Conservation (phyloP, 305 asterid genomes). For the Ilex paraguariensis region DNA sequence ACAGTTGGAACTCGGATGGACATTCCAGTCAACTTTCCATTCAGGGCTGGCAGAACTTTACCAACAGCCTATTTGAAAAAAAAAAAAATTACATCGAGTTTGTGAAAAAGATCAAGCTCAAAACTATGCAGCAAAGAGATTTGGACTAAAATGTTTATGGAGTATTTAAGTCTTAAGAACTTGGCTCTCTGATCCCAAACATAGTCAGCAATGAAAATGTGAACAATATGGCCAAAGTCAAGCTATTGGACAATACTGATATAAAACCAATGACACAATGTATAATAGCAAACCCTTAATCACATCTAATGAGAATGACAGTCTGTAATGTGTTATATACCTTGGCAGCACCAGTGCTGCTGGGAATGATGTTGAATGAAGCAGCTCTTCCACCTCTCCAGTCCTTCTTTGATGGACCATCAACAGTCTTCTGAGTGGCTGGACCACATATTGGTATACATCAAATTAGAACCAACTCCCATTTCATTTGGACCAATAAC, state of each 20-base stretch:
- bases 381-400: constrained; percentile 98
- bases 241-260: no score
- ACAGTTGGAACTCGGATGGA: constrained; percentile 88
- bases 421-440: constrained; percentile 94
- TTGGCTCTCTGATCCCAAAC: no score
- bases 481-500: no score
- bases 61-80: constrained; percentile 60
- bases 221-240: no score
- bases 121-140: no score
- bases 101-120: no score
- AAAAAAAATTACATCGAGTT: neutral
- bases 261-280: no score
- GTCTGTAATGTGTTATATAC: constrained; percentile 8
- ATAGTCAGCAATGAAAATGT: neutral
- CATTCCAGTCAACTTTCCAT: constrained; percentile 89
- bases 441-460: neutral
- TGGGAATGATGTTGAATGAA: constrained; percentile 82
- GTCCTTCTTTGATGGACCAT: constrained; percentile 88
- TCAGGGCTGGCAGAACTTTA: constrained; percentile 76
- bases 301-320: no score
- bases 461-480: no score
- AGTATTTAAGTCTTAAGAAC: no score
- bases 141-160: no score
- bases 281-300: no score
- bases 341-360: constrained; percentile 98